phyloP scores from a whole-genome alignment of 2,329 filamentous ascomycete species.

The Pestalotiopsis sp. region DNA sequence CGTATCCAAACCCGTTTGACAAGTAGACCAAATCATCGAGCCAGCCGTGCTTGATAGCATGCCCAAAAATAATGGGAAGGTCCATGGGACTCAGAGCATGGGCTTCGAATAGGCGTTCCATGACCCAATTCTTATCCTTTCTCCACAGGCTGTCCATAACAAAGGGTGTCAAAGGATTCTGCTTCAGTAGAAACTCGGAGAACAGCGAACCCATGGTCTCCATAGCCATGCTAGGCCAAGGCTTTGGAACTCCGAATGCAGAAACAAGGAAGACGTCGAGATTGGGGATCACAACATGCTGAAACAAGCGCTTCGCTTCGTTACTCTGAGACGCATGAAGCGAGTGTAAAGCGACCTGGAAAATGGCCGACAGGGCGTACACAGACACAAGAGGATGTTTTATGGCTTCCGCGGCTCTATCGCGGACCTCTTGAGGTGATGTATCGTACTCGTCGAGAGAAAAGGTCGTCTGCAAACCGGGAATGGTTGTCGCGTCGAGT shows the following conservation, averaged over 20 bases:
- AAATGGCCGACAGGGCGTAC: slow-evolving; percentile 73
- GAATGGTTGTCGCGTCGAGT: slow-evolving; percentile 83
- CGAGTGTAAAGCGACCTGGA: slow-evolving; percentile 63
- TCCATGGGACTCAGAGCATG: slow-evolving; percentile 71
- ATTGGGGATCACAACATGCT: slow-evolving; percentile 69
- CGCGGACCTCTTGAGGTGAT: slow-evolving; percentile 48
- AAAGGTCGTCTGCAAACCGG: slow-evolving; percentile 77
- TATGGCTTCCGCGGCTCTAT: slow-evolving; percentile 61
- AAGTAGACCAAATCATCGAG: slow-evolving; percentile 77
- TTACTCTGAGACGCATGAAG: slow-evolving; percentile 60
- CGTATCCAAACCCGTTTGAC: slow-evolving; percentile 81
- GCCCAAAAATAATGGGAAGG: slow-evolving; percentile 71
- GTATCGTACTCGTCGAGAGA: slow-evolving; percentile 57
- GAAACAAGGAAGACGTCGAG: slow-evolving; percentile 79
- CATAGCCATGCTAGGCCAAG: slow-evolving; percentile 73
- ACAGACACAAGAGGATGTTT: slow-evolving; percentile 88
- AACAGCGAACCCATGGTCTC: slow-evolving; percentile 78
- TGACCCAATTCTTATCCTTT: slow-evolving; percentile 86
- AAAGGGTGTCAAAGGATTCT: slow-evolving; percentile 77
- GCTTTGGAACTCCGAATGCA: slow-evolving; percentile 73
- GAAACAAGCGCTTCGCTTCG: slow-evolving; percentile 66
- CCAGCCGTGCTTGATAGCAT: slow-evolving; percentile 81
- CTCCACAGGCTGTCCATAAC: slow-evolving; percentile 91
- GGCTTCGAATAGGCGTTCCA: slow-evolving; percentile 73
- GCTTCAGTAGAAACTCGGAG: slow-evolving; percentile 79